A percentile compares a stretch with the other conserved stretches of the same genome.
Conservation (phyloP, 2,329 filamentous ascomycete genomes). For the Hymenotorrendiella dingleyae region DNA sequence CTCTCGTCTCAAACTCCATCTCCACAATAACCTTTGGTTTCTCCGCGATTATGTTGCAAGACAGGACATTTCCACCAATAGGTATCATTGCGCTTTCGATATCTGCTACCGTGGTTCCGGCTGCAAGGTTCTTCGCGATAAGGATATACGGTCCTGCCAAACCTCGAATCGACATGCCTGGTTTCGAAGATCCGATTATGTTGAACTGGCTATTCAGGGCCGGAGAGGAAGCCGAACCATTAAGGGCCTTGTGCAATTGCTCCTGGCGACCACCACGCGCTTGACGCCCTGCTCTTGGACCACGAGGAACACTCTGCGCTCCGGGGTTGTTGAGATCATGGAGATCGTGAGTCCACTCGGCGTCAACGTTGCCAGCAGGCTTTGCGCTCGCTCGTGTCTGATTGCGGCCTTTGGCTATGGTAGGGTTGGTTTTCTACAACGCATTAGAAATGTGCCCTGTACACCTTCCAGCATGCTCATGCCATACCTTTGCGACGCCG, state of each 20-base stretch:
- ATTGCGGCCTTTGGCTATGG: constrained; percentile 10
- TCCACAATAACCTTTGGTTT: constrained; percentile 71
- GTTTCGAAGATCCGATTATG: constrained; percentile 31
- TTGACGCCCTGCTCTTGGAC: constrained; percentile 20
- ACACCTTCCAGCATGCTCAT: not conserved
- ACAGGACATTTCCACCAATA: constrained; percentile 61
- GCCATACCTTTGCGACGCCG: constrained; percentile 62
- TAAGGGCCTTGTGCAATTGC: constrained; percentile 22
- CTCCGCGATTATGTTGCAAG: constrained; percentile 62
- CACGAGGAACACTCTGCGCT: constrained; percentile 33
- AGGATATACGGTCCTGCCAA: constrained; percentile 66
- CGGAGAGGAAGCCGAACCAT: constrained; percentile 27
- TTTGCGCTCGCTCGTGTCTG: constrained; percentile 4
- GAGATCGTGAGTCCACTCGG: constrained; percentile 67
- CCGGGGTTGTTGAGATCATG: constrained; percentile 44
- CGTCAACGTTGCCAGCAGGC: constrained; percentile 52
- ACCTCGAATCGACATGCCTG: constrained; percentile 66
- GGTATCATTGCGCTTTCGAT: constrained; percentile 78
- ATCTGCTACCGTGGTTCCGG: constrained; percentile 74
- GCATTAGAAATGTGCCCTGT: not conserved
- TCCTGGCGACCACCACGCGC: constrained; percentile 24
- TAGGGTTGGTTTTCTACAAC: constrained; percentile 9
- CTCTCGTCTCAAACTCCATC: constrained; percentile 65
- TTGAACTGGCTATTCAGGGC: constrained; percentile 30
- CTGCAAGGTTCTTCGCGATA: constrained; percentile 75